These are phyloP conservation scores for Xylaria cubensis DNA, from an alignment of 495 filamentous ascomycete genomes.

Conservation along the genomic window DNA sequence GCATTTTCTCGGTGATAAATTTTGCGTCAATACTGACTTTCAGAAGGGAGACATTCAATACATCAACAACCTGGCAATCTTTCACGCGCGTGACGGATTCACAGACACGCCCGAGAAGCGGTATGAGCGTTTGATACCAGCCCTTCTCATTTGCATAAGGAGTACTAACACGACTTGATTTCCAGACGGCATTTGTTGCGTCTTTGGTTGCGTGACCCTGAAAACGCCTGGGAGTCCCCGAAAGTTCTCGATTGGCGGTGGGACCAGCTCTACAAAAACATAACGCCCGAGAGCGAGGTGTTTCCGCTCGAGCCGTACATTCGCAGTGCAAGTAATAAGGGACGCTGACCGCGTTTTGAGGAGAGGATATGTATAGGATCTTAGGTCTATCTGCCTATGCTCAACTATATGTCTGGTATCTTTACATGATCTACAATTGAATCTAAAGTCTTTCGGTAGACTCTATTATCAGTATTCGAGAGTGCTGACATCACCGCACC, in stretches of 20 bases:
- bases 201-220: slow-evolving; percentile 64
- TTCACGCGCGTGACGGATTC: slow-evolving; percentile 58
- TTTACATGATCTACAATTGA: background rate
- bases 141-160: slow-evolving; percentile 6
- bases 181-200: slow-evolving; percentile 62
- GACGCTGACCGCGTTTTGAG: slow-evolving; percentile 23
- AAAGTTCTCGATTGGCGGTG: slow-evolving; percentile 54
- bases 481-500: background rate
- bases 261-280: slow-evolving; percentile 59
- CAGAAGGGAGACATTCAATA: slow-evolving; percentile 62
- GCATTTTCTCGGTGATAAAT: slow-evolving; percentile 66
- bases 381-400: background rate
- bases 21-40: slow-evolving; percentile 59
- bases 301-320: slow-evolving; percentile 63
- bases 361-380: background rate
- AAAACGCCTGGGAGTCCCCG: slow-evolving; percentile 63
- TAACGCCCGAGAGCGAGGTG: slow-evolving; percentile 55
- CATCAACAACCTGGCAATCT: slow-evolving; percentile 60
- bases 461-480: slow-evolving; percentile 19
- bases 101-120: slow-evolving; percentile 52
- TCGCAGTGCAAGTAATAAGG: slow-evolving; percentile 48
- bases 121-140: slow-evolving; percentile 42
- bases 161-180: slow-evolving; percentile 23
- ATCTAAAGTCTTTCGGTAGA: background rate
- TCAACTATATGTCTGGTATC: background rate